Evolutionary conservation across 2,329 filamentous ascomycete species (phyloP), one percentile per base, ranked within the genome.

Genomic region (Furcasterigmium sp.): DNA sequence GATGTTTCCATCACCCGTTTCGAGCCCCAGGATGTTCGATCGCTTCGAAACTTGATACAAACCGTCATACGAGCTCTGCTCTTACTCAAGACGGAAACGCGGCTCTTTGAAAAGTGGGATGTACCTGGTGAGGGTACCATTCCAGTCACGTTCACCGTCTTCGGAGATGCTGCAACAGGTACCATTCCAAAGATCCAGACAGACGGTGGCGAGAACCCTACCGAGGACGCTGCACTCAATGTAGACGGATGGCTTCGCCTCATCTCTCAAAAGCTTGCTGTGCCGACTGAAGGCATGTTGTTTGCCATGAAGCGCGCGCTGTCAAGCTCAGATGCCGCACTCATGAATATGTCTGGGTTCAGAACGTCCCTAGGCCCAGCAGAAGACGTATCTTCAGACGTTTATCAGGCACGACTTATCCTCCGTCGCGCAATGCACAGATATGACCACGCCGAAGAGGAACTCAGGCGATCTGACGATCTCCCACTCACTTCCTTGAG

Each of bases 1-100:
- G 77, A 80, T 42, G 65, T 79, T n/a, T 75, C 76, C 2, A 58
- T 80, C 4, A 78, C 75, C 2, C 64, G 70, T 1, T 75, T 80
- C 45, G 59, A 58, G 10, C 75, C 76, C 2, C 58, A 63, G 10
- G 75, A 80, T 52, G 62, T 78, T 17, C 58, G 62, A 29, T 59
- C 63, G 5, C 58, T 81, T 23, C 69, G 77, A 42, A 80, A 81
- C 51, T 59, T 70, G 4, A 67, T 80, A 41, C 78, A 81, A 48
- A 71, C 62, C 15, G 73, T 78, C 7, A 69, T 81, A 23, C 65
- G 77, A 44, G 64, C 73, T 4, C 58, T 80, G 5, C 57, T 80
- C 18, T 70, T 75, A 18, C 61, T 81, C 46, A 69, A 71, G 41
- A 69, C 69, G 3, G 68, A 76, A 38, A 72, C 67, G 0, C 60